Conservation (phyloP, 225 moss, liverwort and hornwort genomes). For the Bryoerythrophyllum caledonicum region DNA sequence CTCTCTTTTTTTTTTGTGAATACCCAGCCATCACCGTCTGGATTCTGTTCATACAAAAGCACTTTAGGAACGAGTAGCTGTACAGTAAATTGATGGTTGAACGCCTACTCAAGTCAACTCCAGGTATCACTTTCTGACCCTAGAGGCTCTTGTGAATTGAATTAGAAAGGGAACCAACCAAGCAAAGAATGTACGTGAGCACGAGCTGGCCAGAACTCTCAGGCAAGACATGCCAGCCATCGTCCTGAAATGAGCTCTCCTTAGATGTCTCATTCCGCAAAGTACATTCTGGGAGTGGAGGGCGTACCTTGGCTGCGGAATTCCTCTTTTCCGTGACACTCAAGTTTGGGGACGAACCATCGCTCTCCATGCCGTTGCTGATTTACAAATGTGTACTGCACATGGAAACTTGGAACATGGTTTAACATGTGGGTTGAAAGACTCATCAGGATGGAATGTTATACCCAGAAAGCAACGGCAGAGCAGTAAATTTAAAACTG, state of each 20-base stretch:
- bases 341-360: conserved; percentile 7
- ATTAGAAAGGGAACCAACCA: not conserved
- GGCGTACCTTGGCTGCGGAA: not conserved
- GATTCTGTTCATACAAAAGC: not conserved
- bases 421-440: not conserved
- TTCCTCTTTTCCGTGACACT: conserved; percentile 23
- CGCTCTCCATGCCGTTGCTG: conserved; percentile 5
- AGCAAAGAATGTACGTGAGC: conserved; percentile 23
- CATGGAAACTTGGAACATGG: not conserved
- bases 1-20: not conserved
- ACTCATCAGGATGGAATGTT: not conserved
- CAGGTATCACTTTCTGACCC: conserved; percentile 15
- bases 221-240: not conserved
- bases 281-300: not conserved
- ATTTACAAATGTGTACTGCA: not conserved
- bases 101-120: conserved; percentile 12
- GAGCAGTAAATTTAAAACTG: not conserved
- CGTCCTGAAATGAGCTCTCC: not conserved
- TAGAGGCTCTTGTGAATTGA: conserved; percentile 26
- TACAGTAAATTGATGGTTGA: not conserved
- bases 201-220: conserved; percentile 21
- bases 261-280: not conserved
- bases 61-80: not conserved
- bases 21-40: not conserved
- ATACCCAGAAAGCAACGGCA: conserved; percentile 8